These are phyloP conservation scores for Fusarium sp. DNA, from an alignment of 2,329 filamentous ascomycete species.

Conservation along the genomic window DNA sequence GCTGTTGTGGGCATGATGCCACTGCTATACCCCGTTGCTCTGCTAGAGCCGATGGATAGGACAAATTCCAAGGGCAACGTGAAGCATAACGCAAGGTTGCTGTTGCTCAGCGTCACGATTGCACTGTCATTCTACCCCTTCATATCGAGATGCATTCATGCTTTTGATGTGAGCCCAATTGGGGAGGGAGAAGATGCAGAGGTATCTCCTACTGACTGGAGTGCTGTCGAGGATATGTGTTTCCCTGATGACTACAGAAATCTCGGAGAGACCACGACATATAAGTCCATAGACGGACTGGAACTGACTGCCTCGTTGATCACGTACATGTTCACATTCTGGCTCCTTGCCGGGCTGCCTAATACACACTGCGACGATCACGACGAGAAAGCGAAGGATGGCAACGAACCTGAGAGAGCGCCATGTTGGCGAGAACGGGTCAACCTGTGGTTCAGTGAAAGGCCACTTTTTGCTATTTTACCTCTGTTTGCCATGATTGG, in stretches of 20 bases:
- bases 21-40: slow-evolving; percentile 34
- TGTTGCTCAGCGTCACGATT: slow-evolving; percentile 20
- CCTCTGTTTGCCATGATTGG: slow-evolving; percentile 14
- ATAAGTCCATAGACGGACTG: slow-evolving; percentile 8
- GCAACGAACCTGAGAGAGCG: background rate
- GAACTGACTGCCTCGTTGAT: slow-evolving; percentile 20
- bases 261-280: slow-evolving; percentile 10
- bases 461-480: background rate
- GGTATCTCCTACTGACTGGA: slow-evolving; percentile 17
- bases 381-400: background rate
- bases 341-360: slow-evolving; percentile 27
- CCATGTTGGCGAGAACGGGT: background rate
- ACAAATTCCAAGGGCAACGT: background rate
- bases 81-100: slow-evolving; percentile 18
- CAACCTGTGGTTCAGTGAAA: slow-evolving; percentile 10
- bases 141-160: slow-evolving; percentile 40
- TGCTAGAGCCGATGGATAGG: slow-evolving; percentile 17
- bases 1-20: slow-evolving; percentile 41
- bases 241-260: slow-evolving; percentile 4
- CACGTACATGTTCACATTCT: slow-evolving; percentile 20
- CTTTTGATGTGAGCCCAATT: slow-evolving; percentile 26
- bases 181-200: slow-evolving; percentile 19
- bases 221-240: slow-evolving; percentile 21
- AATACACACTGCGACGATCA: background rate
- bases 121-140: slow-evolving; percentile 43